Base-by-base conservation (phyloP, 441 rosid species). In the Gossypium gossypioides region DNA sequence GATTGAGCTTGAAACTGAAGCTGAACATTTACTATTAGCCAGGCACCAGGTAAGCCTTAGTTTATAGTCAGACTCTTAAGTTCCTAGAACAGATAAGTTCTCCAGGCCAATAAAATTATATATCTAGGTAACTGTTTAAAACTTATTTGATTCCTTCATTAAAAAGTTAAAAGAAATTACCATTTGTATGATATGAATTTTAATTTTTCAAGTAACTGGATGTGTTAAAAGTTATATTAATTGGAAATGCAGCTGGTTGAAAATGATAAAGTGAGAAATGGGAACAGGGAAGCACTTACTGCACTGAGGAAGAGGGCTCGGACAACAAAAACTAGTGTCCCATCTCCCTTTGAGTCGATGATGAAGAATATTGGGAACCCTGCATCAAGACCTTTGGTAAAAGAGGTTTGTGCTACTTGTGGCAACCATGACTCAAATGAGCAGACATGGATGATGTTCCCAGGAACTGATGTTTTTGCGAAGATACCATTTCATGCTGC, bases 381-480 rank as follows among this genome's bases (percentile, higher is more conserved):
- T 68, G 82, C 84, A 65, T 79, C 79, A 8, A 80, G 79, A 81
- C 79, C 92, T 44, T 69, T 89, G 86, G 91, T 92, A 77, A 85
- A 81, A 76, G 94, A 92, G 85, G 85, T 88, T 27, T 92, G 97
- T 70, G 69, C 86, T 25, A 85, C 92, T 0, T 94, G 94, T 67
- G 97, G 97, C 57, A 80, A 81, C 42, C 92, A 90, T 63, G 86
- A 90, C 74, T 68, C 89, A 0, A 80, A 74, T 69, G 96, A 91
- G 82, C 80, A 59, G 24, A 89, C 87, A 0, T 90, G 97, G 99
- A 89, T 90, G 91, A 82, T 88, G 85, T 83, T 88, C 56, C 91
- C 89, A 0, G 96, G 96, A 65, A 75, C 88, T 48, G 96, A 90
- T 77, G 74, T 84, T 57, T 89, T 92, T 74, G 85, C 89, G 12